These are phyloP conservation scores for Pseudogymnoascus sp. DNA, from an alignment of 2,329 filamentous ascomycete species.

Conservation along the genomic window DNA sequence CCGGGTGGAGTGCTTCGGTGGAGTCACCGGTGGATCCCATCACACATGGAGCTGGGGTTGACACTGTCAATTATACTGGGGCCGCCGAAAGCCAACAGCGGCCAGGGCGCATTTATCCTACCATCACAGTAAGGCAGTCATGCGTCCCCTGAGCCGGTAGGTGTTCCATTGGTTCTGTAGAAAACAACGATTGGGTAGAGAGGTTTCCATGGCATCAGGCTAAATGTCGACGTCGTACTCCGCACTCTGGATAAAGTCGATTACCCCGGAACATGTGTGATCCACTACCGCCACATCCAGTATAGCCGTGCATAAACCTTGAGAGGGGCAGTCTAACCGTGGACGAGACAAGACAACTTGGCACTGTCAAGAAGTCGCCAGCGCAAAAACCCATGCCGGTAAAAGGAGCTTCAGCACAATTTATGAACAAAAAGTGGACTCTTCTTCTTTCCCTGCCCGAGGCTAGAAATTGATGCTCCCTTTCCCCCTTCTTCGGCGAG, in stretches of 20 bases:
- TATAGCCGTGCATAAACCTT: background rate
- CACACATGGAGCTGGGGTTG: background rate
- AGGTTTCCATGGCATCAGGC: background rate
- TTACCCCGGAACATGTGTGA: background rate
- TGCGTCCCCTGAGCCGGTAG: background rate
- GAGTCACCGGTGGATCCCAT: background rate
- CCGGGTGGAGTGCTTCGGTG: background rate
- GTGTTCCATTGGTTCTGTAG: background rate
- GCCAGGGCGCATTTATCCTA: background rate
- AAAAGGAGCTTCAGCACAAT: background rate
- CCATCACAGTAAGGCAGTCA: background rate
- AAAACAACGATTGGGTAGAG: background rate
- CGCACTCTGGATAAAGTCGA: background rate
- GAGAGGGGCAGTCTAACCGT: background rate
- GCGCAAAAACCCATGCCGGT: background rate
- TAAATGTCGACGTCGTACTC: background rate
- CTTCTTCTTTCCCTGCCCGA: background rate
- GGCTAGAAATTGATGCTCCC: background rate
- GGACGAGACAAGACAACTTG: background rate
- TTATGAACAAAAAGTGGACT: background rate
- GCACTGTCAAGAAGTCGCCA: background rate
- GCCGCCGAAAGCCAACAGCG: background rate
- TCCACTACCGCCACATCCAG: background rate
- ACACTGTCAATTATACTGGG: background rate
- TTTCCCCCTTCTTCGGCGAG: background rate